phyloP scores from a whole-genome alignment of 2,329 filamentous ascomycete species.

The Emericellopsis atlantica region DNA sequence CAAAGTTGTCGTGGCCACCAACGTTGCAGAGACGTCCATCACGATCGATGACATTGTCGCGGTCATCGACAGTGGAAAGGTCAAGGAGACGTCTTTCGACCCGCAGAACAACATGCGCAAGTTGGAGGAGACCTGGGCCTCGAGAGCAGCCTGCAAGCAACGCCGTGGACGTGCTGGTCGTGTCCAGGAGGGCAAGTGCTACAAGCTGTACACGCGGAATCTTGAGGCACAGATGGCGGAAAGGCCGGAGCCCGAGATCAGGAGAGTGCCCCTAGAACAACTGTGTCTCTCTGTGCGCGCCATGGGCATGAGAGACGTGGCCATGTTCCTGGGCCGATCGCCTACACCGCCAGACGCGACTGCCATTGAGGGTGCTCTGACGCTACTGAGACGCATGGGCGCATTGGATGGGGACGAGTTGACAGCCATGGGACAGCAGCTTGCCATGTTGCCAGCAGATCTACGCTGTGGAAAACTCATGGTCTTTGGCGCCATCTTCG shows the following conservation, averaged over 20 bases:
- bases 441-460: conserved; percentile 92
- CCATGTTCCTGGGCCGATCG: conserved; percentile 69
- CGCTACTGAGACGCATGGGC: conserved; percentile 70
- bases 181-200: conserved; percentile 83
- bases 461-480: conserved; percentile 88
- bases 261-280: conserved; percentile 85
- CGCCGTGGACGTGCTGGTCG: conserved; percentile 84
- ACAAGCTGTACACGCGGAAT: conserved; percentile 85
- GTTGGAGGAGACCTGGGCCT: conserved; percentile 91
- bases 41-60: conserved; percentile 96
- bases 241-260: conserved; percentile 85
- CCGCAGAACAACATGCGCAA: conserved; percentile 86
- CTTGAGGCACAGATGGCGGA: conserved; percentile 80
- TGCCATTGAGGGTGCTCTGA: conserved; percentile 77
- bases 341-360: conserved; percentile 78
- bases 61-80: conserved; percentile 87
- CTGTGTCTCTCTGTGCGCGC: conserved; percentile 88
- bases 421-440: conserved; percentile 80
- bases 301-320: conserved; percentile 81
- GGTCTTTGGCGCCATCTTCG: conserved; percentile 89
- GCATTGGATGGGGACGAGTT: conserved; percentile 77
- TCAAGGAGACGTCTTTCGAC: conserved; percentile 95
- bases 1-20: conserved; percentile 90
- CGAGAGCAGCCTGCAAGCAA: conserved; percentile 86
- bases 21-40: conserved; percentile 96